phyloP scores from a whole-genome alignment of 768 basidiomycete species.

The Goffeauzyma gilvescens region DNA sequence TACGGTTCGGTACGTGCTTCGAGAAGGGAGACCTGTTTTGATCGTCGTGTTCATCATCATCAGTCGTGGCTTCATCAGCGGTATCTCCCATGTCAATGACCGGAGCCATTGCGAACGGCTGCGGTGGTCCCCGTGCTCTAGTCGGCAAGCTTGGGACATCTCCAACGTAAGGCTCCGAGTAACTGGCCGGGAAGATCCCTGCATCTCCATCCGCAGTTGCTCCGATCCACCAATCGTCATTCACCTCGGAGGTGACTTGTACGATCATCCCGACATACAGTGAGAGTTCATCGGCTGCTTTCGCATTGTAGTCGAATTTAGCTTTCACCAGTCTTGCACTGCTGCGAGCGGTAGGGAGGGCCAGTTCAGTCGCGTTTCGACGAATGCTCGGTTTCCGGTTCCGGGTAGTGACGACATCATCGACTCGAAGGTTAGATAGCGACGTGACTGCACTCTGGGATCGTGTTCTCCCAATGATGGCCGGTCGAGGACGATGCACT shows the following conservation, averaged over 20 bases:
- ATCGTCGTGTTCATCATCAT: conserved; percentile 24
- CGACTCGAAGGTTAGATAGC: too few species aligned
- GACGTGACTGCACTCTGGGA: too few species aligned
- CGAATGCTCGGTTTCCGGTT: too few species aligned
- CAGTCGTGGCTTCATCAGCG: conserved; percentile 21
- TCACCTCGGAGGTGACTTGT: conserved; percentile 53
- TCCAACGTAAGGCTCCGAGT: conserved; percentile 40
- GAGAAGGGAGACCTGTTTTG: conserved; percentile 13
- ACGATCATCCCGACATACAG: conserved; percentile 61
- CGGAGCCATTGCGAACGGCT: conserved; percentile 13
- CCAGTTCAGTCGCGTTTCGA: too few species aligned
- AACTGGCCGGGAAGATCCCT: conserved; percentile 64
- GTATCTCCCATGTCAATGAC: conserved; percentile 14
- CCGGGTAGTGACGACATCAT: too few species aligned
- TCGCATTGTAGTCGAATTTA: conserved; percentile 51
- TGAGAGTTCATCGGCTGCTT: conserved; percentile 53
- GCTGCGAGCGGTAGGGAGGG: too few species aligned
- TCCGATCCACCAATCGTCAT: conserved; percentile 85
- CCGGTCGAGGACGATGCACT: too few species aligned
- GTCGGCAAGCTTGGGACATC: background rate
- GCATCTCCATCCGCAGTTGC: conserved; percentile 44
- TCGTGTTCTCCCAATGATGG: too few species aligned
- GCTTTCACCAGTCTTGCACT: conserved; percentile 42
- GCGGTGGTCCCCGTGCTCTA: conserved; percentile 18
- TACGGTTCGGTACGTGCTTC: background rate